phyloP scores from a whole-genome alignment of 495 filamentous ascomycete species.

The Entonaema liquescens region DNA sequence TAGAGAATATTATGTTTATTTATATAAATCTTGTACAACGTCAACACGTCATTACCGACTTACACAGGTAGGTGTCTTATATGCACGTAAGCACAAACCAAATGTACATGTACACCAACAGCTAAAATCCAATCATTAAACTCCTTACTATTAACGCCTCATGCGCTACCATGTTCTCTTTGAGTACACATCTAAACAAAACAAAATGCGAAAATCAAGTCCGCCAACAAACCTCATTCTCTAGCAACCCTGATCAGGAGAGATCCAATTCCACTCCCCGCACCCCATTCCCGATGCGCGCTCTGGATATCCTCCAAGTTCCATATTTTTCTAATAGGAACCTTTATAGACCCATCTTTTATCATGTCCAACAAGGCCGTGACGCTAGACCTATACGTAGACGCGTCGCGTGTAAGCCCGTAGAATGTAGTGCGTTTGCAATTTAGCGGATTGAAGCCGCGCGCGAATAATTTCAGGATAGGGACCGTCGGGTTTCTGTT shows the following conservation, averaged over 20 bases:
- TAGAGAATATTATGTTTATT: too few relatives aligned
- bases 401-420: constrained; percentile 46
- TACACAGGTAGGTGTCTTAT: too few relatives aligned
- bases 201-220: background rate
- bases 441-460: constrained; percentile 37
- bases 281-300: constrained; percentile 52
- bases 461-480: constrained; percentile 41
- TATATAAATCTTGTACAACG: too few relatives aligned
- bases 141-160: background rate
- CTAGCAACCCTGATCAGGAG: constrained; percentile 46
- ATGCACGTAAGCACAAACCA: too few relatives aligned
- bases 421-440: constrained; percentile 48
- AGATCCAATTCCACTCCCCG: constrained; percentile 48
- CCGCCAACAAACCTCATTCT: background rate
- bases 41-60: too few relatives aligned
- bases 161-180: background rate
- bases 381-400: constrained; percentile 45
- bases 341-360: constrained; percentile 47
- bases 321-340: constrained; percentile 53
- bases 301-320: constrained; percentile 52
- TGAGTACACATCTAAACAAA: background rate
- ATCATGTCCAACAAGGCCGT: constrained; percentile 46
- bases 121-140: background rate
- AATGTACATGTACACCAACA: too few relatives aligned
- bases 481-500: constrained; percentile 22